A percentile compares a stretch with the other conserved stretches of the same genome.
phyloP scores from a whole-genome alignment of 768 basidiomycete species.

The Kwoniella sp. region DNA sequence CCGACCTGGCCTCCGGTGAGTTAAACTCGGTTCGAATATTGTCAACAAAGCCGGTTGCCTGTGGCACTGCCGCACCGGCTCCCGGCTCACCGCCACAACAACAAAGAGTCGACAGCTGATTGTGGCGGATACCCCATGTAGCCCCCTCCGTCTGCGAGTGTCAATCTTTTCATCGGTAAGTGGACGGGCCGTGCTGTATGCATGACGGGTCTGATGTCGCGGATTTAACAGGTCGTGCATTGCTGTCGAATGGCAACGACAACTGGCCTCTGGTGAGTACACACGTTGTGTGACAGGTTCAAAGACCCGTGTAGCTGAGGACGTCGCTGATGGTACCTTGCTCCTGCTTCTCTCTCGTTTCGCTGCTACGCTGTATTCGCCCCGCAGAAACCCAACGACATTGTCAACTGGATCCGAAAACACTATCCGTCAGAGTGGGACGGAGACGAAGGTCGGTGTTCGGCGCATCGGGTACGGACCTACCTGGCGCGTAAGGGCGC shows the following conservation, averaged over 20 bases:
- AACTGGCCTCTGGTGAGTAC: slow-evolving; percentile 45
- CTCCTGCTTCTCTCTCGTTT: neutral
- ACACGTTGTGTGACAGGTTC: too few species aligned
- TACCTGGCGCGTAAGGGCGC: slow-evolving; percentile 46
- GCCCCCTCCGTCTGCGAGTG: slow-evolving; percentile 44
- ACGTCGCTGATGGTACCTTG: too few species aligned
- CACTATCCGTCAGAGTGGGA: slow-evolving; percentile 46
- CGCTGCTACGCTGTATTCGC: neutral
- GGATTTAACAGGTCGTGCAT: slow-evolving; percentile 29
- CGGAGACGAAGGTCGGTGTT: slow-evolving; percentile 46
- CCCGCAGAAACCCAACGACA: slow-evolving; percentile 46
- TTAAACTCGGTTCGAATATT: slow-evolving; percentile 1
- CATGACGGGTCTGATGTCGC: neutral
- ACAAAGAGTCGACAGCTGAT: neutral
- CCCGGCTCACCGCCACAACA: slow-evolving; percentile 1
- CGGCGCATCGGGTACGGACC: slow-evolving; percentile 44
- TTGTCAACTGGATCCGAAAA: slow-evolving; percentile 45
- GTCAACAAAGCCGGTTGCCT: slow-evolving; percentile 2
- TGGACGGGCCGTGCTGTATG: neutral
- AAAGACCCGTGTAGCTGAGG: neutral
- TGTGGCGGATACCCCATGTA: slow-evolving; percentile 9
- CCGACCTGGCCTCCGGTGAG: slow-evolving; percentile 40
- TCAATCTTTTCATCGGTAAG: slow-evolving; percentile 46
- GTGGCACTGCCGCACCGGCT: slow-evolving; percentile 30
- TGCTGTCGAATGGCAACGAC: slow-evolving; percentile 42